Conservation (phyloP, 352 stramenopile genomes). For the Globisporangium recalcitrans region DNA sequence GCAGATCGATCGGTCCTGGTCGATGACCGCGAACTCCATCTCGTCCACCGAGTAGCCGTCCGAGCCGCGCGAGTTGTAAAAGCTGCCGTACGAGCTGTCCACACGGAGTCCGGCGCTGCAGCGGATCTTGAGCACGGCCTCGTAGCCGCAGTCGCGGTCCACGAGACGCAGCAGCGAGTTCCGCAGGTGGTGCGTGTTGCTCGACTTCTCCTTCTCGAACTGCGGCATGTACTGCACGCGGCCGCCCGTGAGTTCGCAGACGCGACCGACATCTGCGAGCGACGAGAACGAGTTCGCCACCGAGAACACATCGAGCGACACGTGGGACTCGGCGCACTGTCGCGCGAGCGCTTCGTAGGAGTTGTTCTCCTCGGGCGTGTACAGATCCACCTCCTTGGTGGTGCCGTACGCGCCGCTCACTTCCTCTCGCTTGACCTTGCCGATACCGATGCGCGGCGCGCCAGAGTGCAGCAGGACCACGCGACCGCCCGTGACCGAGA, state of each 20-base stretch:
- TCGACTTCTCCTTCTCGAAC: constrained; percentile 81
- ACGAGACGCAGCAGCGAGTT: constrained; percentile 68
- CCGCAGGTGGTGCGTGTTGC: constrained; percentile 76
- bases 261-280: constrained; percentile 69
- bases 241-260: constrained; percentile 82
- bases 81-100: constrained; percentile 82
- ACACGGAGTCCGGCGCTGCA: constrained; percentile 78
- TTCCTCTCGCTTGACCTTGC: constrained; percentile 76
- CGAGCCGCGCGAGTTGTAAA: constrained; percentile 54
- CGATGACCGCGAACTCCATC: constrained; percentile 86
- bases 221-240: constrained; percentile 84
- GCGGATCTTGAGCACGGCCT: constrained; percentile 88
- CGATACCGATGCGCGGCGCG: constrained; percentile 66
- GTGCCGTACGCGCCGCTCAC: constrained; percentile 75
- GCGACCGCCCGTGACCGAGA: constrained; percentile 53
- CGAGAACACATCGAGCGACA: constrained; percentile 83
- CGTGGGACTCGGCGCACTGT: constrained; percentile 68
- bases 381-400: constrained; percentile 82
- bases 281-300: constrained; percentile 83
- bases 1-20: constrained; percentile 79
- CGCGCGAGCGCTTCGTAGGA: constrained; percentile 62
- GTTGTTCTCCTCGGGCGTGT: constrained; percentile 65
- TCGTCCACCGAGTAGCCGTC: constrained; percentile 70
- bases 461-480: constrained; percentile 74
- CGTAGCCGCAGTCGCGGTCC: constrained; percentile 72